Evolutionary conservation across 352 stramenopile genomes (phyloP).

Genomic region (Lagenidium giganteum): DNA sequence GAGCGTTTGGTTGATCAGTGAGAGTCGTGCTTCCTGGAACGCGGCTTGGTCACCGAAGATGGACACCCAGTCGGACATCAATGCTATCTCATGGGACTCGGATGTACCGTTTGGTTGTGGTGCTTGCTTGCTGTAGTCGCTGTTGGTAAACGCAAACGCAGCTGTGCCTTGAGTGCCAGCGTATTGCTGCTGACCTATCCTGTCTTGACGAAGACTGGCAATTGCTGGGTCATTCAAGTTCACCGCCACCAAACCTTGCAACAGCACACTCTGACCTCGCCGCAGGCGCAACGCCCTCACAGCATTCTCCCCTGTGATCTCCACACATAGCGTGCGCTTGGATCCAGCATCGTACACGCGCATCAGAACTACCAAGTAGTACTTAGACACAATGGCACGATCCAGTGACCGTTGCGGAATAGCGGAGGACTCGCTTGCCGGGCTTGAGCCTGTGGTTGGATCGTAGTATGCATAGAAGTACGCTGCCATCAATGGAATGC

Average conservation of each 20-base stretch:
- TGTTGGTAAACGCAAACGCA: slow-evolving; percentile 34
- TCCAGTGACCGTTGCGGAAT: slow-evolving; percentile 22
- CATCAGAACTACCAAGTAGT: slow-evolving; percentile 54
- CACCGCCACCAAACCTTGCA: slow-evolving; percentile 50
- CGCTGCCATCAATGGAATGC: slow-evolving; percentile 54
- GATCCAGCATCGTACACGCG: slow-evolving; percentile 47
- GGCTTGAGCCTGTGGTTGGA: slow-evolving; percentile 35
- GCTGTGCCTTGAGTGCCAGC: too few species aligned
- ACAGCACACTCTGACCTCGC: slow-evolving; percentile 41
- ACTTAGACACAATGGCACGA: slow-evolving; percentile 52
- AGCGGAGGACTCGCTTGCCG: too few species aligned
- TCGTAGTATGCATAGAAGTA: slow-evolving; percentile 72
- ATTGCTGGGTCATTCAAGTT: slow-evolving; percentile 27
- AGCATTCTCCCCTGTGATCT: slow-evolving; percentile 46
- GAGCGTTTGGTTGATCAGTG: slow-evolving; percentile 35
- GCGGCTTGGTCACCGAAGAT: slow-evolving; percentile 62
- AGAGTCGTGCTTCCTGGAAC: slow-evolving; percentile 35
- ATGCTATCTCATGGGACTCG: too few species aligned
- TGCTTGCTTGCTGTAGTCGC: slow-evolving; percentile 13
- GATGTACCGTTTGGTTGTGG: slow-evolving; percentile 1
- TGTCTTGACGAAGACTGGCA: slow-evolving; percentile 17
- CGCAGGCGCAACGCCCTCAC: slow-evolving; percentile 32
- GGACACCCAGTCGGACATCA: slow-evolving; percentile 62
- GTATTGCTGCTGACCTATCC: too few species aligned
- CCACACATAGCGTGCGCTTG: slow-evolving; percentile 31